Conservation (phyloP, 371 early-diverging fungal genomes). For the Nematocida sp. region DNA sequence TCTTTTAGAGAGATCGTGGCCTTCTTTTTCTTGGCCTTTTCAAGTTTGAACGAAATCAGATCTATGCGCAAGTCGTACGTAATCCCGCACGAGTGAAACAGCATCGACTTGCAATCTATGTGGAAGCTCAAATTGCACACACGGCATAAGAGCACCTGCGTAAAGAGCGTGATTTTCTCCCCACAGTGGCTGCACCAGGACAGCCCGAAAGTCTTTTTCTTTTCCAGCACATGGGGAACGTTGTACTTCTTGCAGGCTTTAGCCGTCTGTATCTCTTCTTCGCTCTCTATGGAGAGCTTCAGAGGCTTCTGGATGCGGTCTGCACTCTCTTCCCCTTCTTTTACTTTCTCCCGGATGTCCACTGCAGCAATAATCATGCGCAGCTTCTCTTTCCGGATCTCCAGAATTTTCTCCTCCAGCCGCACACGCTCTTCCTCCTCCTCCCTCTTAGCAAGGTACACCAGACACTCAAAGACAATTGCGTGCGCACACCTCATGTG, state of each 20-base stretch:
- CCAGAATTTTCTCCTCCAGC: neutral
- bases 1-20: constrained; percentile 68
- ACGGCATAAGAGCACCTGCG: constrained; percentile 61
- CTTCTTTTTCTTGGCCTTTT: neutral
- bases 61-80: constrained; percentile 68
- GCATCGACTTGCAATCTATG: constrained; percentile 71
- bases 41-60: constrained; percentile 35
- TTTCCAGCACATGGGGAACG: constrained; percentile 81
- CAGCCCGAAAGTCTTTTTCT: constrained; percentile 70
- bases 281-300: neutral
- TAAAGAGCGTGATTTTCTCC: constrained; percentile 75
- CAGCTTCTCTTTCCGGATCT: constrained; percentile 34
- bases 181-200: constrained; percentile 95
- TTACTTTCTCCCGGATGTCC: constrained; percentile 41
- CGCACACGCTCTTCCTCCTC: constrained; percentile 65
- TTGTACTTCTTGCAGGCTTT: constrained; percentile 66
- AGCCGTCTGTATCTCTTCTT: neutral
- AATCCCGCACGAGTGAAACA: constrained; percentile 85
- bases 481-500: constrained; percentile 77
- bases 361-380: constrained; percentile 42
- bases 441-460: constrained; percentile 59
- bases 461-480: constrained; percentile 75
- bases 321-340: neutral
- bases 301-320: neutral
- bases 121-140: constrained; percentile 74